A percentile compares a stretch with the other conserved stretches of the same genome.
Conservation (phyloP, 306 rosid genomes). For the Datisca glomerata region DNA sequence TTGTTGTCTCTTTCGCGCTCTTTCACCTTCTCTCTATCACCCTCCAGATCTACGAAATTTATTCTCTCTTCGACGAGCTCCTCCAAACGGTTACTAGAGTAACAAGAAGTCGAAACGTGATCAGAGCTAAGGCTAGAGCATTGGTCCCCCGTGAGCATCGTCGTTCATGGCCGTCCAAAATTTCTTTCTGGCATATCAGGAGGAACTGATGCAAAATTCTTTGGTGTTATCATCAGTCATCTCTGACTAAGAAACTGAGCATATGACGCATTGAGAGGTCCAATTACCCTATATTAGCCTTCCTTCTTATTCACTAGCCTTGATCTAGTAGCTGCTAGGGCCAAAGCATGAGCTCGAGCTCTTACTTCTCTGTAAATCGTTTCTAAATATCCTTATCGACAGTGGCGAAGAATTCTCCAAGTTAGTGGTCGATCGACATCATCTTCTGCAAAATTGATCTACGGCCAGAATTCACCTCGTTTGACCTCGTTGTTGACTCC, state of each 20-base stretch:
- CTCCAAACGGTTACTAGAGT: conserved; percentile 58
- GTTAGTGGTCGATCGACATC: conserved; percentile 52
- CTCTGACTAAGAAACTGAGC: conserved; percentile 13
- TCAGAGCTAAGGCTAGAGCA: conserved; percentile 27
- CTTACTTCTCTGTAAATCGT: conserved; percentile 51
- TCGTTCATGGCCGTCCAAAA: neutral
- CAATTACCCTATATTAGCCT: conserved; percentile 13
- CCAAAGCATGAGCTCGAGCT: conserved; percentile 36
- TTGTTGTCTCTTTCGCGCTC: too few species aligned
- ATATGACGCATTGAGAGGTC: conserved; percentile 23
- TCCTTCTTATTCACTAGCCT: conserved; percentile 28
- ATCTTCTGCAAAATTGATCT: conserved; percentile 21
- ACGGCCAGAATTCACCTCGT: conserved; percentile 27
- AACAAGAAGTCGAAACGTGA: conserved; percentile 36
- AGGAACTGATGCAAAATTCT: neutral
- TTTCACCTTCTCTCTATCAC: too few species aligned
- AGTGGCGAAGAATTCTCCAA: conserved; percentile 63
- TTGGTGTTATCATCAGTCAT: neutral
- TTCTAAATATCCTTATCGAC: conserved; percentile 56
- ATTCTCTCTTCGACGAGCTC: conserved; percentile 19
- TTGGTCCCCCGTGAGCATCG: too few species aligned
- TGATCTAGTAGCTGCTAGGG: conserved; percentile 17
- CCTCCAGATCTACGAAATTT: conserved; percentile 72
- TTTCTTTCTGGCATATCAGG: conserved; percentile 3
- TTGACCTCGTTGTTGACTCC: conserved; percentile 21